Evolutionary conservation across 2,329 filamentous ascomycete species (phyloP), one percentile per base, ranked within the genome.

Genomic region (Cladosporium austrohemisphaericum): DNA sequence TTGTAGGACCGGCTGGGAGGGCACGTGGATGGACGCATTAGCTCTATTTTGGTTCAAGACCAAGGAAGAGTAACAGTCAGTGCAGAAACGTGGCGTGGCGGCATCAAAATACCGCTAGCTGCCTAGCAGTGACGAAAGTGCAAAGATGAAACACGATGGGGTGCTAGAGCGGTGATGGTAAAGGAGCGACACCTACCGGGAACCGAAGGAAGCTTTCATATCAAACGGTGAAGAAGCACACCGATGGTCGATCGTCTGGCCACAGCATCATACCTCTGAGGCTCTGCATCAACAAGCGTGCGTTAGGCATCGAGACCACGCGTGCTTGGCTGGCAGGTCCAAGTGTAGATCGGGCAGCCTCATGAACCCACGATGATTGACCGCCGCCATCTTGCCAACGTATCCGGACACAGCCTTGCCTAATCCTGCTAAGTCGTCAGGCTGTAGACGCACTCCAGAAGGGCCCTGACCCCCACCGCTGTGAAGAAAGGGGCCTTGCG

Each of bases 401-500:
- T 16, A 25, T 11, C 22, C 19, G 32, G 14, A 33, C 16, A 28
- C 33, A 37, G 33, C 33, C 44, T 37, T 47, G 44, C 44, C 44
- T 31, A 38, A 36, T 38, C 44, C 23, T 38, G 33, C 44, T 47
- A 47, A 33, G 32, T 47, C 25, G 41, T 45, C 29, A 45, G 31
- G 31, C 33, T 38, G 33, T 23, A 47, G 19, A 38, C 10, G 16
- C 18, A 25, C 44, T 13, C 28, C 35, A 18, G 14, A 18, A 26
- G 16, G 23, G 33, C 35, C 23, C 35, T 28, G 25, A 16, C 35
- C 13, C 25, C 44, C 18, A n/a, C 7, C 19, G 3, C 16, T 20
- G 33, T 47, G 44, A 47, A 47, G 44, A 47, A 47, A 46, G 44
- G 44, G 44, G 44, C 44, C 44, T 14, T 47, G 44, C 44, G n/a